Conservation (phyloP, 2,329 filamentous ascomycete species). For the Colletotrichum cordylinicola region DNA sequence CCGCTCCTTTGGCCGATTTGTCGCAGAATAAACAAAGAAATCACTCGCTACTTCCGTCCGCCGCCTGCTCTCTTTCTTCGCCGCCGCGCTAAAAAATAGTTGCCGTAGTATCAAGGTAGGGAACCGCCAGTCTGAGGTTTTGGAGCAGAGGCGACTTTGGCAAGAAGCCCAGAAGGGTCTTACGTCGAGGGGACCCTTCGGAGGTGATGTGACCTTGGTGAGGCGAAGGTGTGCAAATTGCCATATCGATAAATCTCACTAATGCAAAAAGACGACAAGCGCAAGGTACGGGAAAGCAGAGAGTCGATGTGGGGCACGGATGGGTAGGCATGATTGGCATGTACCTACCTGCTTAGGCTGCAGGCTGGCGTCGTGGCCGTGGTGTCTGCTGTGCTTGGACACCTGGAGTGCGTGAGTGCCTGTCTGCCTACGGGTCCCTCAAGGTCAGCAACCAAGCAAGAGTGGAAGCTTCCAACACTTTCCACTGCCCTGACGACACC, state of each 20-base stretch:
- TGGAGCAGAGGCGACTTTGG: neutral
- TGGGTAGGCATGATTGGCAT: neutral
- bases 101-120: neutral
- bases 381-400: neutral
- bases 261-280: constrained; percentile 16
- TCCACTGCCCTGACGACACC: constrained; percentile 17
- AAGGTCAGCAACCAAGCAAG: constrained; percentile 10
- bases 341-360: neutral
- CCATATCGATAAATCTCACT: constrained; percentile 17
- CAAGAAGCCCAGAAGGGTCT: neutral
- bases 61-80: neutral
- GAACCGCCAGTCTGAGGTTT: neutral
- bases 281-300: constrained; percentile 1
- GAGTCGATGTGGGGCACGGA: neutral
- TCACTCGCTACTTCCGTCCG: neutral
- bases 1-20: constrained; percentile 3
- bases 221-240: neutral
- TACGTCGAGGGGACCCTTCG: neutral
- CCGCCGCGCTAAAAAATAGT: neutral
- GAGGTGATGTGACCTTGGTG: neutral
- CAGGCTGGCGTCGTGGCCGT: neutral
- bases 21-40: constrained; percentile 11
- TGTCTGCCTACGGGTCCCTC: constrained; percentile 19
- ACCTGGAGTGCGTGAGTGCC: neutral
- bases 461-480: constrained; percentile 26